Evolutionary conservation across 768 basidiomycete species (phyloP).

Genomic region (Xerocomellus chrysenteron): DNA sequence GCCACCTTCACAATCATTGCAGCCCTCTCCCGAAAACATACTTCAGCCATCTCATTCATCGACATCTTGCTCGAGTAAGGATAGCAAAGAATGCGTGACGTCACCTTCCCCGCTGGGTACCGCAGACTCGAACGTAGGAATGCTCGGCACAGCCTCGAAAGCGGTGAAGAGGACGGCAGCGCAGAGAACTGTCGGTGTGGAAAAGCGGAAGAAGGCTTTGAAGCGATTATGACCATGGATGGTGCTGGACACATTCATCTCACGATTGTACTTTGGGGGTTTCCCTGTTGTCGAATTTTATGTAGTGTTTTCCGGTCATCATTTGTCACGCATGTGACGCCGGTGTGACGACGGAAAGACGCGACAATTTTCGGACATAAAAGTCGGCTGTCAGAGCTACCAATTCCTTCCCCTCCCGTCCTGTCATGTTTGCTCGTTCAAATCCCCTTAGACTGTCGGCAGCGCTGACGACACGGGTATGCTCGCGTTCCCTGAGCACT

Average conservation of each 20-base stretch:
- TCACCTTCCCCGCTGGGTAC: constrained; percentile 71
- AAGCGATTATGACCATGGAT: constrained; percentile 57
- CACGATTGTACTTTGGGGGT: constrained; percentile 1
- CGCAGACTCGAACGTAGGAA: constrained; percentile 66
- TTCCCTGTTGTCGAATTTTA: constrained; percentile 2
- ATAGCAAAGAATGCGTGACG: constrained; percentile 57
- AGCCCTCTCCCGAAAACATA: constrained; percentile 38
- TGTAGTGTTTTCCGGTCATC: not conserved
- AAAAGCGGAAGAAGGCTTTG: constrained; percentile 88
- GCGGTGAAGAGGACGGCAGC: constrained; percentile 66
- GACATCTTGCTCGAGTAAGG: constrained; percentile 29
- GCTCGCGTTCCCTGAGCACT: constrained; percentile 15
- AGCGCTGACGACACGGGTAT: constrained; percentile 2
- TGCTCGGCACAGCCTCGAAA: constrained; percentile 45
- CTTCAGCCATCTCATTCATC: constrained; percentile 41
- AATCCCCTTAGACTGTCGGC: constrained; percentile 9
- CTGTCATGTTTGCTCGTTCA: constrained; percentile 21
- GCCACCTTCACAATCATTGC: constrained; percentile 38
- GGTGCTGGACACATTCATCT: not conserved
- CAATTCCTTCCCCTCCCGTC: not conserved
- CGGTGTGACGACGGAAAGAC: constrained; percentile 15
- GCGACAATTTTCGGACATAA: constrained; percentile 16
- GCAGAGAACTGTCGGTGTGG: constrained; percentile 55
- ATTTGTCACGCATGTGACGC: constrained; percentile 20
- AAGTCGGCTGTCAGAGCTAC: not conserved